Evolutionary conservation across 2,329 filamentous ascomycete genomes (phyloP).

Genomic region (Cytospora schulzeri): DNA sequence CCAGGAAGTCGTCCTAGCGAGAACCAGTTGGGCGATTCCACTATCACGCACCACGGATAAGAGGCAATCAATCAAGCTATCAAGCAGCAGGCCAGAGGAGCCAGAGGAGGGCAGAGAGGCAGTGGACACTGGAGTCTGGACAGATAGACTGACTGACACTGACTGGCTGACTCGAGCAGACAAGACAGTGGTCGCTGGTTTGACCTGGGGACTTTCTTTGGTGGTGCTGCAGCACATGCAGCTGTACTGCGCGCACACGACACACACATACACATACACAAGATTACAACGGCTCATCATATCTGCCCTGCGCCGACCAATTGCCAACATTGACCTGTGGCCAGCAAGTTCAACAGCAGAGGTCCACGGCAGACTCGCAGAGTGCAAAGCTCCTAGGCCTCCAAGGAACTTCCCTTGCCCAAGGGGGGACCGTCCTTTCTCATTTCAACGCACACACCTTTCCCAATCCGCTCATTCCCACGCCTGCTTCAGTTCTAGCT

Average conservation of each 20-base stretch:
- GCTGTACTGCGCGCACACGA: slow-evolving; percentile 2
- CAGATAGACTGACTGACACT: too few relatives aligned
- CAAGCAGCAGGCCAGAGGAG: not conserved
- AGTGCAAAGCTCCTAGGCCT: slow-evolving; percentile 14
- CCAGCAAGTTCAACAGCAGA: not conserved
- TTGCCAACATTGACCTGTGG: not conserved
- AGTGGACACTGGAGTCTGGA: not conserved
- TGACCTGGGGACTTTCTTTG: not conserved
- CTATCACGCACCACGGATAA: not conserved
- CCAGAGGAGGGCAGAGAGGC: not conserved
- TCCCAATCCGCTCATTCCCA: slow-evolving; percentile 10
- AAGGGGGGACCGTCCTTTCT: slow-evolving; percentile 12
- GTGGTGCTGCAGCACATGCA: not conserved
- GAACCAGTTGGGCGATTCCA: not conserved
- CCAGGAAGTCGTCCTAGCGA: not conserved
- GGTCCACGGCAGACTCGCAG: slow-evolving; percentile 12
- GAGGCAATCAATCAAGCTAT: not conserved
- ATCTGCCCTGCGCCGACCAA: not conserved
- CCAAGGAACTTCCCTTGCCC: slow-evolving; percentile 10
- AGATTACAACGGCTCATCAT: not conserved
- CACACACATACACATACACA: slow-evolving; percentile 5
- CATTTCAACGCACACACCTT: slow-evolving; percentile 20
- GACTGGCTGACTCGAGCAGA: too few relatives aligned
- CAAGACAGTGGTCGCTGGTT: not conserved
- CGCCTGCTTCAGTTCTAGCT: slow-evolving; percentile 15